phyloP scores from a whole-genome alignment of 2,329 filamentous ascomycete genomes.

The Drechslera avenae region DNA sequence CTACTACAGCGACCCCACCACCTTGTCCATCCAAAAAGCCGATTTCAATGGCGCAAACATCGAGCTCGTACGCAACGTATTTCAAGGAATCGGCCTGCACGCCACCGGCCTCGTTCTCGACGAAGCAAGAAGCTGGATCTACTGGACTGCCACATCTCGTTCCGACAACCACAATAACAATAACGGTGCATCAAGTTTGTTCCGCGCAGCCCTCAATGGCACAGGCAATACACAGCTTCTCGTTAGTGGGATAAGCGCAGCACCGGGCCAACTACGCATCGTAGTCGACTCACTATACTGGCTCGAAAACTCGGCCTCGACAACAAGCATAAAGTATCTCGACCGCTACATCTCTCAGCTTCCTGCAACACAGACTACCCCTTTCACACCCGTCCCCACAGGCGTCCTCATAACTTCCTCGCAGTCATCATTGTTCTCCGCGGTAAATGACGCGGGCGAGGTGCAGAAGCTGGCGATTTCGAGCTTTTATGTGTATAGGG shows the following conservation, averaged over 20 bases:
- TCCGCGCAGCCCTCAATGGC: constrained; percentile 2
- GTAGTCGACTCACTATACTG: constrained; percentile 8
- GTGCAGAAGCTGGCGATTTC: constrained; percentile 12
- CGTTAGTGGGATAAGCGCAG: constrained; percentile 9
- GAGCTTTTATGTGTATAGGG: constrained; percentile 14
- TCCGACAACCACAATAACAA: constrained; percentile 1
- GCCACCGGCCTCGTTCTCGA: constrained; percentile 14
- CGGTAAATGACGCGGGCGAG: constrained; percentile 13
- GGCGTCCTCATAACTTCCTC: constrained; percentile 12
- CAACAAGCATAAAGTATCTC: constrained; percentile 14
- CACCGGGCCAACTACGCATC: constrained; percentile 18
- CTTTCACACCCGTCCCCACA: not conserved
- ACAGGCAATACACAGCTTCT: constrained; percentile 7
- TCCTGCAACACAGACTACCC: not conserved
- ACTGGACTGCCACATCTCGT: constrained; percentile 10
- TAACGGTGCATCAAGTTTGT: constrained; percentile 11
- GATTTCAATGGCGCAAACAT: constrained; percentile 14
- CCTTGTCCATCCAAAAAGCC: constrained; percentile 13
- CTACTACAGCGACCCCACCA: constrained; percentile 13
- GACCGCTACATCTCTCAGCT: constrained; percentile 1
- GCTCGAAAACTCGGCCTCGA: constrained; percentile 8
- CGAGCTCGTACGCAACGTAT: constrained; percentile 15
- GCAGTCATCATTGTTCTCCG: constrained; percentile 14
- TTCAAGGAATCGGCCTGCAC: constrained; percentile 11
- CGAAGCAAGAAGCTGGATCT: constrained; percentile 16